Conservation (phyloP, 345 rosid species). For the Gynandropsis gynandra region DNA sequence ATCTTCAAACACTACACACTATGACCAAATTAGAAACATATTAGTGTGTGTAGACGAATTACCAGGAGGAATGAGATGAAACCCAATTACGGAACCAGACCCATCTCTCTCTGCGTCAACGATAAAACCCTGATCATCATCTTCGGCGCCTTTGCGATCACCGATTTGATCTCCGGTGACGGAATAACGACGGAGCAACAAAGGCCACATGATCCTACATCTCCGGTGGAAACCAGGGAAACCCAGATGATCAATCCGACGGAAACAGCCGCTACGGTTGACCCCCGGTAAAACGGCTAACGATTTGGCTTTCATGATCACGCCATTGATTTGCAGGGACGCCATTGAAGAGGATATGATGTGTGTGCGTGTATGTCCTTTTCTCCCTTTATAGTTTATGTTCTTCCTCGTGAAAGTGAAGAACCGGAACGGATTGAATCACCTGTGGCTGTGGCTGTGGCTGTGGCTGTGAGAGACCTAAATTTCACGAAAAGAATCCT, state of each 20-base stretch:
- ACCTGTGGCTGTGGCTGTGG: too few species aligned
- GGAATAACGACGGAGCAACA: slow-evolving; percentile 27
- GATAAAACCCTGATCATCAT: slow-evolving; percentile 30
- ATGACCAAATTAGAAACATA: neutral
- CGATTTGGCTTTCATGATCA: slow-evolving; percentile 18
- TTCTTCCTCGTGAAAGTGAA: too few species aligned
- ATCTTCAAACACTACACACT: neutral
- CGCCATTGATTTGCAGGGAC: slow-evolving; percentile 30
- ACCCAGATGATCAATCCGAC: slow-evolving; percentile 22
- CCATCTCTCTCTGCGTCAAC: slow-evolving; percentile 52
- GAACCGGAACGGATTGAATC: too few species aligned
- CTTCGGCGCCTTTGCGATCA: slow-evolving; percentile 22
- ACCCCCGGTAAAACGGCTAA: neutral
- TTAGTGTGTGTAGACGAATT: neutral
- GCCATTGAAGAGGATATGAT: slow-evolving; percentile 32
- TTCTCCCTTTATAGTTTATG: too few species aligned
- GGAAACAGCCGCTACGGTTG: neutral
- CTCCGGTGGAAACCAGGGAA: slow-evolving; percentile 24
- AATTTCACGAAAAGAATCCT: too few species aligned
- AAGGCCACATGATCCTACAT: slow-evolving; percentile 19
- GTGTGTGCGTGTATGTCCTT: too few species aligned
- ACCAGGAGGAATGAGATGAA: slow-evolving; percentile 51
- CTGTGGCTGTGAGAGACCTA: too few species aligned
- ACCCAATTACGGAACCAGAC: slow-evolving; percentile 60
- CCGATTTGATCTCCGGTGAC: slow-evolving; percentile 10